Conservation (phyloP, 2,329 filamentous ascomycete species). For the Aspergillus terreus region DNA sequence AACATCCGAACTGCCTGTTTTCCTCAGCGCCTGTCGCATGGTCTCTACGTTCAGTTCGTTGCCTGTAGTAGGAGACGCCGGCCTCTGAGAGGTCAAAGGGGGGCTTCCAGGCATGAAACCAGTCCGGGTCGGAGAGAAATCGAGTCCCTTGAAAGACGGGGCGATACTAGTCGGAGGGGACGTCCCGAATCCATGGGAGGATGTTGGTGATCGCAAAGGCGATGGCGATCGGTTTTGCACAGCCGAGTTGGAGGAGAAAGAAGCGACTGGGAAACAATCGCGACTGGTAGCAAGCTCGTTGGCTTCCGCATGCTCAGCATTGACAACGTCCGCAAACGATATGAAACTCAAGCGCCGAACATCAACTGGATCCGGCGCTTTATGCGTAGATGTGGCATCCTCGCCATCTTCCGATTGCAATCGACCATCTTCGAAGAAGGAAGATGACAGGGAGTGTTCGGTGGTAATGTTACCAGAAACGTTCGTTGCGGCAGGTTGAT, state of each 20-base stretch:
- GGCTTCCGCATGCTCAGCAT: constrained; percentile 57
- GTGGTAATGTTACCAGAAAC: constrained; percentile 38
- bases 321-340: constrained; percentile 93
- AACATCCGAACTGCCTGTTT: neutral
- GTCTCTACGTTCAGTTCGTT: neutral
- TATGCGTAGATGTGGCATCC: constrained; percentile 63
- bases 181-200: constrained; percentile 63
- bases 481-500: constrained; percentile 71
- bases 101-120: neutral
- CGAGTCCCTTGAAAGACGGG: neutral
- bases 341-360: constrained; percentile 88
- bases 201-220: constrained; percentile 73
- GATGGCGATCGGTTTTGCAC: constrained; percentile 66
- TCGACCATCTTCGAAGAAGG: neutral
- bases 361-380: constrained; percentile 71
- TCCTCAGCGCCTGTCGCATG: neutral
- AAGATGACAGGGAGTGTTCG: neutral
- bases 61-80: neutral
- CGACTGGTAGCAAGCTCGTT: constrained; percentile 50
- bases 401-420: neutral
- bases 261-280: constrained; percentile 60
- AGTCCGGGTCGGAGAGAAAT: neutral
- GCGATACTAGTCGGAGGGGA: constrained; percentile 70
- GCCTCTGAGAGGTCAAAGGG: neutral
- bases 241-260: constrained; percentile 13